A percentile compares a stretch with the other conserved stretches of the same genome.
Conservation (phyloP, 768 basidiomycete species). For the Lyophyllum decastes region DNA sequence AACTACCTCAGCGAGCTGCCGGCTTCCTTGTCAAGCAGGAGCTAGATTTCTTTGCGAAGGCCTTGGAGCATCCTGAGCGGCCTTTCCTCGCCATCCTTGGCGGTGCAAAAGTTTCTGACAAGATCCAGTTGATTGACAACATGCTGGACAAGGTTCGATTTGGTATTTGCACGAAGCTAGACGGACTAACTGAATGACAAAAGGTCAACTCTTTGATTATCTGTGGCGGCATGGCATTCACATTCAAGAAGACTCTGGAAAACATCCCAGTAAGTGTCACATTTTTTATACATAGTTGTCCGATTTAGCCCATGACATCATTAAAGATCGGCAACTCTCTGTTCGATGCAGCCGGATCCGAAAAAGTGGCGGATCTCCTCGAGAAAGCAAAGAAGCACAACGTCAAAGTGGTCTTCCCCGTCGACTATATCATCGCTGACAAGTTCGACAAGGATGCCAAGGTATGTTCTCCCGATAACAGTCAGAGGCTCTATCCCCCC, state of each 20-base stretch:
- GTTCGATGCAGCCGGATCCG: slow-evolving; percentile 85
- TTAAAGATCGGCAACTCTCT: slow-evolving; percentile 90
- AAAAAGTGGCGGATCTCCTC: slow-evolving; percentile 81
- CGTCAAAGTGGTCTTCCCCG: slow-evolving; percentile 93
- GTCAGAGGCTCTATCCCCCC: neutral
- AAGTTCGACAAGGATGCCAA: slow-evolving; percentile 93
- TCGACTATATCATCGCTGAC: slow-evolving; percentile 93
- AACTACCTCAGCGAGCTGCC: slow-evolving; percentile 88
- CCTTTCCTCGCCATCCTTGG: slow-evolving; percentile 99
- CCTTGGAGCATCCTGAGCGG: slow-evolving; percentile 88
- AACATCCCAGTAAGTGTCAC: slow-evolving; percentile 55
- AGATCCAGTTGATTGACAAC: slow-evolving; percentile 98
- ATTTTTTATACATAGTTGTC: neutral
- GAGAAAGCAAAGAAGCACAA: slow-evolving; percentile 92
- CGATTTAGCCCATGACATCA: slow-evolving; percentile 1
- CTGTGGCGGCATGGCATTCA: slow-evolving; percentile 98
- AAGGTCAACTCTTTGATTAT: slow-evolving; percentile 96
- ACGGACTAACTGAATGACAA: neutral
- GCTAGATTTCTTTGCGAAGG: slow-evolving; percentile 98
- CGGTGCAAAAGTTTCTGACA: slow-evolving; percentile 98
- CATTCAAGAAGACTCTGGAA: slow-evolving; percentile 95
- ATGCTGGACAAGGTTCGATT: slow-evolving; percentile 89
- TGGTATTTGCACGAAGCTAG: neutral
- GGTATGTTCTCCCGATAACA: slow-evolving; percentile 38
- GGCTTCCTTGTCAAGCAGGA: slow-evolving; percentile 99